These are phyloP conservation scores for Furcasterigmium furcatum DNA, from an alignment of 2,329 filamentous ascomycete genomes.

Conservation along the genomic window DNA sequence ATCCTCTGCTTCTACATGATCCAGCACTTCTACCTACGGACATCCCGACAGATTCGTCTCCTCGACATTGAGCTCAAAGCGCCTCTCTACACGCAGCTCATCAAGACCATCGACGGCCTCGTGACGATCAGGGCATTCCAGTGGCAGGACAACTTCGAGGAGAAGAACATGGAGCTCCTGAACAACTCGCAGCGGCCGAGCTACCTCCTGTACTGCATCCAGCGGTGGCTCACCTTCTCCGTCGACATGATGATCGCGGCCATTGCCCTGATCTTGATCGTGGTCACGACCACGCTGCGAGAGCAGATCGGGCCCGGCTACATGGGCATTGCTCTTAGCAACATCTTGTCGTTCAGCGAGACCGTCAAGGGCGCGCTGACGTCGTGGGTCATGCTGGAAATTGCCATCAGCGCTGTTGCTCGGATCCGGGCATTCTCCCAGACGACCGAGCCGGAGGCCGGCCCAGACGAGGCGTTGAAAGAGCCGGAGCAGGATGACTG, in stretches of 20 bases:
- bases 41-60: slow-evolving; percentile 31
- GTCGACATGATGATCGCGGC: slow-evolving; percentile 42
- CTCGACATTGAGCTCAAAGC: slow-evolving; percentile 31
- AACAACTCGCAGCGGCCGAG: slow-evolving; percentile 46
- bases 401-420: slow-evolving; percentile 9
- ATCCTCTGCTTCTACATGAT: slow-evolving; percentile 22
- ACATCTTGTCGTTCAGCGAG: slow-evolving; percentile 5
- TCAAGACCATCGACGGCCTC: slow-evolving; percentile 43
- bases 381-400: slow-evolving; percentile 11
- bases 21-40: slow-evolving; percentile 28
- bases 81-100: slow-evolving; percentile 30
- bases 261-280: slow-evolving; percentile 38
- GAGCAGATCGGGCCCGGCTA: slow-evolving; percentile 9
- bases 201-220: slow-evolving; percentile 46
- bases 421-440: slow-evolving; percentile 7
- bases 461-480: neutral
- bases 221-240: slow-evolving; percentile 47
- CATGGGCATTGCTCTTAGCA: slow-evolving; percentile 8
- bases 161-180: slow-evolving; percentile 36
- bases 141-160: slow-evolving; percentile 37
- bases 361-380: slow-evolving; percentile 6
- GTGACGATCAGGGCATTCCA: slow-evolving; percentile 45
- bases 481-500: slow-evolving; percentile 3
- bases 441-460: slow-evolving; percentile 2
- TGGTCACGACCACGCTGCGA: slow-evolving; percentile 29